Evolutionary conservation across 1,284 basidiomycete species (phyloP).

Genomic region (Ganoderma sinense): DNA sequence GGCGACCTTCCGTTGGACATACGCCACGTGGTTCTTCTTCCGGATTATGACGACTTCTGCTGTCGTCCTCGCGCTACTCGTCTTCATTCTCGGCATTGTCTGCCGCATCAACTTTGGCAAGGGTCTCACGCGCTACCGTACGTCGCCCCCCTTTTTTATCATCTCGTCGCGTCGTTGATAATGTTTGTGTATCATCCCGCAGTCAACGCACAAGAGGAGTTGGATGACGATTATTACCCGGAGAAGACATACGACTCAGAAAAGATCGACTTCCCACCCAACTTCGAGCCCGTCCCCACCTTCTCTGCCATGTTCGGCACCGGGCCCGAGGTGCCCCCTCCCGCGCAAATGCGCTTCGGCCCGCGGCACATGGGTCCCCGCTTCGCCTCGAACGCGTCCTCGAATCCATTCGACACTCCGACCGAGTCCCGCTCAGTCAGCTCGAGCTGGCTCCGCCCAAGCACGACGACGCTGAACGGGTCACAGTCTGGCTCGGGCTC

Average conservation of each 20-base stretch:
- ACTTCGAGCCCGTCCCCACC: slow-evolving; percentile 59
- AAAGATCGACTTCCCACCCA: slow-evolving; percentile 72
- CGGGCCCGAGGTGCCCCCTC: slow-evolving; percentile 46
- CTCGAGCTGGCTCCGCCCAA: slow-evolving; percentile 7
- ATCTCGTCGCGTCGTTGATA: neutral
- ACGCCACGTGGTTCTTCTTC: slow-evolving; percentile 78
- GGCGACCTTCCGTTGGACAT: slow-evolving; percentile 77
- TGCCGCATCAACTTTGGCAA: slow-evolving; percentile 80
- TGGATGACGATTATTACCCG: slow-evolving; percentile 58
- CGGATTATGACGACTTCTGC: slow-evolving; percentile 67
- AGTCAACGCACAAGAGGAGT: slow-evolving; percentile 66
- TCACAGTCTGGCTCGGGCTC: slow-evolving; percentile 4
- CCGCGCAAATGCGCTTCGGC: slow-evolving; percentile 48
- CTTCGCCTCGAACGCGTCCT: slow-evolving; percentile 43
- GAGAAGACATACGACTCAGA: slow-evolving; percentile 48
- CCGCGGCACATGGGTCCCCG: slow-evolving; percentile 50
- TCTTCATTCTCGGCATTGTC: slow-evolving; percentile 66
- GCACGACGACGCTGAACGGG: slow-evolving; percentile 5
- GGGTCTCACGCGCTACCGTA: slow-evolving; percentile 72
- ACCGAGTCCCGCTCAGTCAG: slow-evolving; percentile 15
- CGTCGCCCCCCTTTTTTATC: slow-evolving; percentile 40
- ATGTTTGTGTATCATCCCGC: neutral
- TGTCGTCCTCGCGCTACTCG: slow-evolving; percentile 59
- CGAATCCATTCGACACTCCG: slow-evolving; percentile 27
- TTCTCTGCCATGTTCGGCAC: slow-evolving; percentile 53